Conservation (phyloP, 345 rosid species). For the Corymbia maculata region DNA sequence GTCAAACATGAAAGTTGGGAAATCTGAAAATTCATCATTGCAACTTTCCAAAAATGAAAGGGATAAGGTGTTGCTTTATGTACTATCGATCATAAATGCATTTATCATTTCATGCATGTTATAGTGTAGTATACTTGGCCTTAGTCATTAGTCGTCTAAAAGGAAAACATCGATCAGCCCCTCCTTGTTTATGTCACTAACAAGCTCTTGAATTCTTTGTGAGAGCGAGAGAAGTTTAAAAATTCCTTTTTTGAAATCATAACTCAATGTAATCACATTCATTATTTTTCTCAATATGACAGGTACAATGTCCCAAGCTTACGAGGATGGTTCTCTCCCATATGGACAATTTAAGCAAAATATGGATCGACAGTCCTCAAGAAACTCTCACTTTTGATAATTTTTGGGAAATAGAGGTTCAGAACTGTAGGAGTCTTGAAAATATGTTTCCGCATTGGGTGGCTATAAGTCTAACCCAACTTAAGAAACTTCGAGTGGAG, state of each 20-base stretch:
- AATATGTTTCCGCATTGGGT: neutral
- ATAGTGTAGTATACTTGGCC: too few species aligned
- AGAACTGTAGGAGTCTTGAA: neutral
- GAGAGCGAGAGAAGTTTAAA: neutral
- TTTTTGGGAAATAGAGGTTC: rapidly evolving
- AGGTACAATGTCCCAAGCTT: neutral
- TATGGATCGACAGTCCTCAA: neutral
- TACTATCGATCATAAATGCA: too few species aligned
- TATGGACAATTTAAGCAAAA: neutral
- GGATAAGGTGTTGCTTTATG: too few species aligned
- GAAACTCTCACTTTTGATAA: neutral
- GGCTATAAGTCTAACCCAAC: neutral
- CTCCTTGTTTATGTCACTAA: neutral
- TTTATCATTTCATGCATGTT: too few species aligned
- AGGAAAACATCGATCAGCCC: neutral
- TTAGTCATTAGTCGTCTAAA: too few species aligned
- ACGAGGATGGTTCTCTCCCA: rapidly evolving
- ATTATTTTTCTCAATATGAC: neutral
- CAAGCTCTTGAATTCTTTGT: neutral
- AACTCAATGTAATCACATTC: neutral
- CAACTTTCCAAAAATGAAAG: too few species aligned
- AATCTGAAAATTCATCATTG: too few species aligned
- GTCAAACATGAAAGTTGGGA: too few species aligned
- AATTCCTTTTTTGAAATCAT: neutral
- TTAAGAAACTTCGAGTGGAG: neutral